Evolutionary conservation across 225 moss, liverwort and hornwort genomes (phyloP), one percentile per base, ranked within the genome.

Genomic region (Neckera pumila): DNA sequence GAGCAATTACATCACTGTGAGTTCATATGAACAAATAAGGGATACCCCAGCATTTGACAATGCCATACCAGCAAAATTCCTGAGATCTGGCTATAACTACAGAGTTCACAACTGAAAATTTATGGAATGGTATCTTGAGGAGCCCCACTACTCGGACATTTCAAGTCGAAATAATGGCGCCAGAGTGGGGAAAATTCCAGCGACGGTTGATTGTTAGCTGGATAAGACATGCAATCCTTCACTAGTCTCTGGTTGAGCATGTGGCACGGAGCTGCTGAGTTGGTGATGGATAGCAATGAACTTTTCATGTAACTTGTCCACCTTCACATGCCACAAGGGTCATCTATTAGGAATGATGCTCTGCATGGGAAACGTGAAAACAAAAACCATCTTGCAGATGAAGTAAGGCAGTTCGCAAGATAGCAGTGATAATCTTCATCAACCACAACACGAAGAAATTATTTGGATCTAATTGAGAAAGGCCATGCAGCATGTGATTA

Each of bases 221-320:
- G 81, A 87, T 58, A 63, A 62, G 43, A 45, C 49, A 17, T 85
- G 78, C 60, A 85, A 79, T 33, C 61, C 89, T 87, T 89, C 90
- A 57, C 49, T 56, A 62, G 87, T 83, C 65, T 90, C 89, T 18
- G 51, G 61, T 79, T 90, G 91, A 67, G 81, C 81, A 27, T 83
- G 89, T 86, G 80, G 83, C 74, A 86, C 79, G 80, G 93, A 91
- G 85, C 71, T 92, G 86, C 92, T 93, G 59, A 97, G 91, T 67
- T 95, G 95, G 28, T 96, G 93, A 88, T 98, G 97, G 86, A 98
- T 96, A 62, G 81, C 89, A 56, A 95, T 84, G 85, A 98, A 98
- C 87, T 95, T 96, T 84, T 94, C 95, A 84, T 98, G 95, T 85
- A 98, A 92, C 92, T 86, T 97, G 90, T 95, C 97, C 90, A 98